Evolutionary conservation across 768 basidiomycete species (phyloP), one percentile per base, ranked within the genome.

Genomic region (Punctularia strigosozonata): DNA sequence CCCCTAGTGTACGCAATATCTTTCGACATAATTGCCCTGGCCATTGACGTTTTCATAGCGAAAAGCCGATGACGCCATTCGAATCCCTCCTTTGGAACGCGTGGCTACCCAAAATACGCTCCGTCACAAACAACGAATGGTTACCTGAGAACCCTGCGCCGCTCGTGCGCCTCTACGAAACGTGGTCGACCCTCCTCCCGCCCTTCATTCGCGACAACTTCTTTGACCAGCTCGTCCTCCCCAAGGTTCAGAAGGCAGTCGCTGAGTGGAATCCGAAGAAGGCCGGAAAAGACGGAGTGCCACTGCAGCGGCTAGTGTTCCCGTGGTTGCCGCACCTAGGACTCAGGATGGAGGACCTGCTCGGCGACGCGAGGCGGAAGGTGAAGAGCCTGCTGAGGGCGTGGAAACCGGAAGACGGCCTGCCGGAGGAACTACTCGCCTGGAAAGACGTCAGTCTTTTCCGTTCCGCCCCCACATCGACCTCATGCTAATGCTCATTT

Each of bases 81-180:
- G 95, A 99, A 54, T 87, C 82, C 43, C 65, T 98, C 19, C 59
- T 98, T 12, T 98, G 95, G 92, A 87, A 81, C 46, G 67, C 86
- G 7, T 99, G 92, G 95, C 63, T 99, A 20, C 95, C 95, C 0
- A 87, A 77, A 61, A 81, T 98, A n/a, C 77, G 95, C 20, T 87
- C 88, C 0, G 70, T 75, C 8, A 80, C 98, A 55, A 98, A 98
- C 59, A 98, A 99, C 56, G 83, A 91, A 23, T 99, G 95, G 95
- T 63, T 70, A 7, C 78, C 91, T 2, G 63, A 70, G 37, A 63
- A 76, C 26, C 77, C 91, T 3, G 62, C 73, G 13, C 77, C 85
- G 12, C 87, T 80, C 4, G 75, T 97, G 26, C 75, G 71, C 35
- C 63, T 99, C 3, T 86, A 90, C 51, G 87, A 94, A 58, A 69